Base-by-base conservation (phyloP, 148 eudicot genomes). In the Spergularia marina region DNA sequence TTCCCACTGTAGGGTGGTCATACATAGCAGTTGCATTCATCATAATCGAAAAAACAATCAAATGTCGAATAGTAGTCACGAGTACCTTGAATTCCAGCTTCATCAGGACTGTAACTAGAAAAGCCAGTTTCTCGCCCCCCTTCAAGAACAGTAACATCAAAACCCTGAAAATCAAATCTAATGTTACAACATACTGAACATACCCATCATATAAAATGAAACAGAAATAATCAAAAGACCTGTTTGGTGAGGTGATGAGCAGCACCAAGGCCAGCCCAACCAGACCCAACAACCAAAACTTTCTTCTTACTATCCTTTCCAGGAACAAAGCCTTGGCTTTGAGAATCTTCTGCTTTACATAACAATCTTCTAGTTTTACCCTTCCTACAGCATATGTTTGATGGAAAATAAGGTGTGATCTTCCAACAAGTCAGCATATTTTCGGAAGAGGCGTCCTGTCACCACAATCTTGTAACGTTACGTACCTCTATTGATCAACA, bases 231-330 rank as follows among this genome's bases (percentile, higher is more conserved):
- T 67, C 20, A 12, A 58, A 15, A 78, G 53, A 90, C 92, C 90
- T 88, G 90, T 80, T 88, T 85, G 76, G 68, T 84, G 66, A 91
- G 96, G 77, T 91, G 96, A 77, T 89, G 80, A 55, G 96, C 89
- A 53, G 96, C 92, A 41, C 88, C 92, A 71, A 91, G 91, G 14
- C 92, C 92, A 53, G 96, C 91, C 92, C 92, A 91, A 53, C 92
- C 91, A 47, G 96, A 91, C 70, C 96, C 92, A 70, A 89, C 91
- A 41, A 89, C 83, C 11, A 91, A 40, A 18, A 91, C 89, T 81
- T 87, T 88, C 73, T 85, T 86, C 76, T 40, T 84, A 51, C 34
- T 83, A 61, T 85, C 77, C 58, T 75, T 80, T 57, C 70, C 74
- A 51, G 59, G 57, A 68, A 41, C 60, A 55, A 60, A 12, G 34